A percentile compares a stretch with the other conserved stretches of the same genome.
Conservation (phyloP, 2,329 filamentous ascomycete genomes). For the Leptoxyphium fumago region DNA sequence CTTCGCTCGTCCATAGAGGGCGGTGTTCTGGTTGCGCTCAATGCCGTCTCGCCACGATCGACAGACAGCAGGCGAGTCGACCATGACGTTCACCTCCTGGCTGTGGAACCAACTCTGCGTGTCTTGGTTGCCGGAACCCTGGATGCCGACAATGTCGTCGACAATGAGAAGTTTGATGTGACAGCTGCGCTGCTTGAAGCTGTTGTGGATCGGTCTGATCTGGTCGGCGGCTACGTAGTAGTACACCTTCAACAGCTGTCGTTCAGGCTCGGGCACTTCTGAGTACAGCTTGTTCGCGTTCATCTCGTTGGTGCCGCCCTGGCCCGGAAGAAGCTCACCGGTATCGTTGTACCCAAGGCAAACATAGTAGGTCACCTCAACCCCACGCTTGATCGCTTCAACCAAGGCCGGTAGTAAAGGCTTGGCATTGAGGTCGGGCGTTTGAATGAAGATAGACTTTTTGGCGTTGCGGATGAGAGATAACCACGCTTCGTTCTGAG, state of each 20-base stretch:
- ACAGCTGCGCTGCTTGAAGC: constrained; percentile 50
- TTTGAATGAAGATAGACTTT: constrained; percentile 58
- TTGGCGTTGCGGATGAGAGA: constrained; percentile 52
- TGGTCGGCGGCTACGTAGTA: constrained; percentile 67
- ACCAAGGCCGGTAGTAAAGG: constrained; percentile 49
- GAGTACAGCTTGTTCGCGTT: constrained; percentile 45
- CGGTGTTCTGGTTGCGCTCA: constrained; percentile 53
- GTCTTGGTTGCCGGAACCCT: constrained; percentile 67
- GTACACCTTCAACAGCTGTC: constrained; percentile 44
- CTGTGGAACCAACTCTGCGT: constrained; percentile 68
- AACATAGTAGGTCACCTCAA: constrained; percentile 55
- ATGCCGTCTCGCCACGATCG: constrained; percentile 47
- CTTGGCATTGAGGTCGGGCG: constrained; percentile 60
- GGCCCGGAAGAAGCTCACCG: constrained; percentile 59
- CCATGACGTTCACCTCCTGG: constrained; percentile 63
- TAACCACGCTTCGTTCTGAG: constrained; percentile 64
- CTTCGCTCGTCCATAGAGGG: constrained; percentile 39
- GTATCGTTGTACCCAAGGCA: constrained; percentile 69
- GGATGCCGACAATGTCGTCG: constrained; percentile 52
- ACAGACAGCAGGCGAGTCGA: constrained; percentile 51
- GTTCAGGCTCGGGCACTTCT: constrained; percentile 29
- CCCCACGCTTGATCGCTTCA: constrained; percentile 49
- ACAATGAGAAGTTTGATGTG: constrained; percentile 68
- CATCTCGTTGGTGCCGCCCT: constrained; percentile 65
- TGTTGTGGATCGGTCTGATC: constrained; percentile 49